Evolutionary conservation across 2,329 filamentous ascomycete species (phyloP).

Genomic region (Pseudopithomyces maydicus): DNA sequence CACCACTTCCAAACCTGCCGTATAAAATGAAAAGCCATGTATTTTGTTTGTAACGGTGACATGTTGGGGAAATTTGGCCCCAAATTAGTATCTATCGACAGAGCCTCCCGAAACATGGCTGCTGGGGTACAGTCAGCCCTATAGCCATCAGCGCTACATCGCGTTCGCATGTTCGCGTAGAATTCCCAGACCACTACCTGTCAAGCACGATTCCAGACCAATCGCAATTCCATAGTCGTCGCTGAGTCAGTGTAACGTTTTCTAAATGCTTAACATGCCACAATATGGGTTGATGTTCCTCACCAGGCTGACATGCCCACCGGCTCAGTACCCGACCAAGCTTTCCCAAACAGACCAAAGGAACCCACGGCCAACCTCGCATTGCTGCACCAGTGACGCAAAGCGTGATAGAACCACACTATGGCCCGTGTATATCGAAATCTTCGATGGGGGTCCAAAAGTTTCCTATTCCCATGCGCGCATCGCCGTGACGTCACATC

Average conservation of each 20-base stretch:
- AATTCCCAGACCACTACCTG: neutral
- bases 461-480: neutral
- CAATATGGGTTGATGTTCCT: neutral
- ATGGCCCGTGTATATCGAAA: slow-evolving; percentile 8
- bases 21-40: no score
- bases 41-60: neutral
- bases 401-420: neutral
- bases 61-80: neutral
- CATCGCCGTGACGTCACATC: slow-evolving; percentile 17
- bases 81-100: neutral
- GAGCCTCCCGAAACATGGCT: neutral
- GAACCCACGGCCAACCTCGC: neutral
- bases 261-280: no score
- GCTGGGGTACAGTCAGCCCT: neutral
- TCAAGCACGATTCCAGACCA: neutral
- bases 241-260: no score
- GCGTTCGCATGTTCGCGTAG: neutral
- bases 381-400: neutral
- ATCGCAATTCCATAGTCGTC: no score
- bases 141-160: neutral
- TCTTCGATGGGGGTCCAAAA: slow-evolving; percentile 13
- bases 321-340: no score
- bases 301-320: neutral
- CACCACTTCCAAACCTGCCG: neutral
- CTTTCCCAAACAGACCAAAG: neutral